These are phyloP conservation scores for Kodamaea kaohsiungensis DNA, from an alignment of 805 yeast species.

Conservation along the genomic window DNA sequence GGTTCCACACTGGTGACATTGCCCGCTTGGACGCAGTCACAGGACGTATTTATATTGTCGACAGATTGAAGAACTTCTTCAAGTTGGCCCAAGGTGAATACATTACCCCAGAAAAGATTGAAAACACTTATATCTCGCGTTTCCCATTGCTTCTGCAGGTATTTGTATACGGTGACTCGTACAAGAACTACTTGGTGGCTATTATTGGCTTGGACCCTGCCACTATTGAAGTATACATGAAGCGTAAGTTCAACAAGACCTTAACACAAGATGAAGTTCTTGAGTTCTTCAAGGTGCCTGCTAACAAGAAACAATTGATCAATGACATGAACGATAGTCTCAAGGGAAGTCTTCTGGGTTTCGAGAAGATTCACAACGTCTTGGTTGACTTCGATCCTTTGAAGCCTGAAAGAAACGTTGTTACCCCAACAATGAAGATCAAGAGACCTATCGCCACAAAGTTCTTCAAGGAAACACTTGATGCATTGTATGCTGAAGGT, in stretches of 20 bases:
- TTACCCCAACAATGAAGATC: constrained; percentile 66
- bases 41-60: constrained; percentile 64
- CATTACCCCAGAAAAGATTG: constrained; percentile 75
- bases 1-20: constrained; percentile 66
- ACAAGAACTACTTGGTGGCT: constrained; percentile 57
- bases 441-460: constrained; percentile 42
- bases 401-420: constrained; percentile 56
- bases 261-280: constrained; percentile 14
- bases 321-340: constrained; percentile 23
- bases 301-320: constrained; percentile 22
- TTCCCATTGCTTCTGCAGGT: constrained; percentile 53
- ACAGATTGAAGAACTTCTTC: constrained; percentile 78
- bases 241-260: constrained; percentile 11
- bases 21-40: constrained; percentile 47
- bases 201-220: constrained; percentile 60
- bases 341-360: constrained; percentile 24
- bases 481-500: constrained; percentile 38
- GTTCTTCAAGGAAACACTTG: constrained; percentile 27
- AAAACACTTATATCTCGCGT: constrained; percentile 57
- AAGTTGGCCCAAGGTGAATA: constrained; percentile 57
- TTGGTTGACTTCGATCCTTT: constrained; percentile 31
- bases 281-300: constrained; percentile 16
- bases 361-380: constrained; percentile 37
- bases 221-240: constrained; percentile 10
- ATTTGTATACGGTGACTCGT: constrained; percentile 65